Conservation (phyloP, 306 rosid species). For the Rosa persica region DNA sequence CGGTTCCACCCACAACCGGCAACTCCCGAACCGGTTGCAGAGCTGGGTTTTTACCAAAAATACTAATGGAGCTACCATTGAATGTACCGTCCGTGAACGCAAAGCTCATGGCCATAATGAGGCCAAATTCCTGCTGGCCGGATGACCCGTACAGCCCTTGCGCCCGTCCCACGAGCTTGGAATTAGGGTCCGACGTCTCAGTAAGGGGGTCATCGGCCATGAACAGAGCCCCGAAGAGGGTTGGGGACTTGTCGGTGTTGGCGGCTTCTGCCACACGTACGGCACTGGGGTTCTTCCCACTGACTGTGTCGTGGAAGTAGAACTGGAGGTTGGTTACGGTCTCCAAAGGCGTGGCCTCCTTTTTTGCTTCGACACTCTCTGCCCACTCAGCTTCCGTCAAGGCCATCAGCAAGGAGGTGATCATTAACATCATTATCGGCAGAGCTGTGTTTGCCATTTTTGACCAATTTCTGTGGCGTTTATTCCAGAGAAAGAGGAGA, state of each 20-base stretch:
- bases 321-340: conserved; percentile 56
- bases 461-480: no score
- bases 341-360: conserved; percentile 18
- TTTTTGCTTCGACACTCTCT: conserved; percentile 6
- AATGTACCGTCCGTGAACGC: conserved; percentile 56
- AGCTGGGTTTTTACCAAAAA: conserved; percentile 60
- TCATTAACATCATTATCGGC: conserved; percentile 4
- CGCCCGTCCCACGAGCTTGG: conserved; percentile 69
- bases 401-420: conserved; percentile 11
- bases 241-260: conserved; percentile 30
- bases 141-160: conserved; percentile 73
- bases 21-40: conserved; percentile 58
- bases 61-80: conserved; percentile 58
- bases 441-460: conserved; percentile 40
- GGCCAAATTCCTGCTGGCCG: conserved; percentile 52
- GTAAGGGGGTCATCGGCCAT: conserved; percentile 79
- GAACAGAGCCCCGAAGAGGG: conserved; percentile 53
- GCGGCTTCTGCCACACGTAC: conserved; percentile 53
- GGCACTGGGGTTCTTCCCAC: conserved; percentile 65
- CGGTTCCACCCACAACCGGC: conserved; percentile 78
- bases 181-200: conserved; percentile 61
- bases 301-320: conserved; percentile 75
- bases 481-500: conserved; percentile 6
- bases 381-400: conserved; percentile 35
- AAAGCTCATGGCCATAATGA: conserved; percentile 62